Base-by-base conservation (phyloP, 257 asterid genomes). In the Scutellaria minor region DNA sequence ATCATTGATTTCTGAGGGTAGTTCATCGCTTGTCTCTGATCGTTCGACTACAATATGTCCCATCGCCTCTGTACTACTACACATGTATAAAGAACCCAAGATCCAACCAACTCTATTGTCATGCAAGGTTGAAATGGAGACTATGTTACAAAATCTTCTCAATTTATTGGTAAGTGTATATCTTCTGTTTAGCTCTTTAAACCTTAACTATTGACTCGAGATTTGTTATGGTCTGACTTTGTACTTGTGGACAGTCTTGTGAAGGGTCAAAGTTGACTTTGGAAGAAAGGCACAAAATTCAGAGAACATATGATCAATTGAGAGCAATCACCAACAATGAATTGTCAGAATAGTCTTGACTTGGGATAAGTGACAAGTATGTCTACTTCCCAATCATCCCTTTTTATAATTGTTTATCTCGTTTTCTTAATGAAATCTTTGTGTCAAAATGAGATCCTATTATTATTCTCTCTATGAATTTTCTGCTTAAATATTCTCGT, bases 211-310 rank as follows among this genome's bases (percentile, higher is more conserved):
- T 56, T n/a, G 14, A 31, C 37, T 31, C 37, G 10, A 14, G 42
- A 40, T 48, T 59, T 9, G 27, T 53, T 50, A 6, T 24, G 24
- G 48, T 45, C 40, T 51, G 6, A 12, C 45, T 24, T 52, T 27
- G 66, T 75, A 64, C 66, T 71, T 31, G 77, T 61, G 64, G 37
- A 71, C 96, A 92, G 96, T 84, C 81, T 48, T 74, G 83, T 7
- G 81, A 76, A 73, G 84, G 76, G 69, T 69, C 68, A 61, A 84
- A 79, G 70, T 74, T 84, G 79, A 83, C 76, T 11, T 69, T 88
- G 66, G 96, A 85, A 79, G 91, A 86, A 52, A 86, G 82, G 70
- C 89, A 86, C 74, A 75, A 85, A 64, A 74, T 85, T 68, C 83
- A 82, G 76, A 76, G 72, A 62, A 87, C 86, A 20, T 79, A 72